Evolutionary conservation across 345 rosid genomes (phyloP).

Genomic region (Dimocarpus longan): DNA sequence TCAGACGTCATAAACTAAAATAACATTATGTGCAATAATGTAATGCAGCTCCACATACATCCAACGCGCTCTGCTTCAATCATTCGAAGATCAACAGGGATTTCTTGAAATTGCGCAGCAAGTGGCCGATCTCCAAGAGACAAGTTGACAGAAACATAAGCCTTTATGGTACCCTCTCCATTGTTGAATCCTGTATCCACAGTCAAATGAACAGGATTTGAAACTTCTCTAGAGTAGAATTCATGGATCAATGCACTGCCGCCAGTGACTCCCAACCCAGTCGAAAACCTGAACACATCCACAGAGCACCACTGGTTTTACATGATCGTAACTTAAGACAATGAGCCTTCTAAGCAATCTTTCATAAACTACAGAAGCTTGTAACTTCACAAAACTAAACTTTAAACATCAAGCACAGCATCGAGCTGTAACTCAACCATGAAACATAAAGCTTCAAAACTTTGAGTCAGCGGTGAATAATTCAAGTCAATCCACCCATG

Average conservation of each 20-base stretch:
- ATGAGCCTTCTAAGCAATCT: background rate
- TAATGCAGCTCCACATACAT: slow-evolving; percentile 54
- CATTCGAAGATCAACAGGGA: slow-evolving; percentile 94
- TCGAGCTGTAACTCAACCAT: background rate
- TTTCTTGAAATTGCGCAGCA: slow-evolving; percentile 96
- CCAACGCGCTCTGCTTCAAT: slow-evolving; percentile 94
- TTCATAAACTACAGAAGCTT: background rate
- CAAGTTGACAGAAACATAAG: slow-evolving; percentile 72
- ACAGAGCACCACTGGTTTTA: slow-evolving; percentile 13
- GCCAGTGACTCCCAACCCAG: slow-evolving; percentile 88
- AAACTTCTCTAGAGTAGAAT: slow-evolving; percentile 82
- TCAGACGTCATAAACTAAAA: background rate
- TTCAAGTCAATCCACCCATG: too few relatives aligned
- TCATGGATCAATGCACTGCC: slow-evolving; percentile 94
- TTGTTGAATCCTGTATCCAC: slow-evolving; percentile 82
- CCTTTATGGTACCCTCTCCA: slow-evolving; percentile 83
- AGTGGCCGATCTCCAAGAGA: slow-evolving; percentile 83
- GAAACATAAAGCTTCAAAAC: too few relatives aligned
- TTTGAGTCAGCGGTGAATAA: too few relatives aligned
- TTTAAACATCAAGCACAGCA: background rate
- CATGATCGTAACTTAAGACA: background rate
- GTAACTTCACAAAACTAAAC: background rate
- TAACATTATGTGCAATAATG: background rate
- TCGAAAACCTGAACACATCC: slow-evolving; percentile 70
- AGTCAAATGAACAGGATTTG: slow-evolving; percentile 87